These are phyloP conservation scores for Xylogone sp. DNA, from an alignment of 2,329 filamentous ascomycete species.

Conservation along the genomic window DNA sequence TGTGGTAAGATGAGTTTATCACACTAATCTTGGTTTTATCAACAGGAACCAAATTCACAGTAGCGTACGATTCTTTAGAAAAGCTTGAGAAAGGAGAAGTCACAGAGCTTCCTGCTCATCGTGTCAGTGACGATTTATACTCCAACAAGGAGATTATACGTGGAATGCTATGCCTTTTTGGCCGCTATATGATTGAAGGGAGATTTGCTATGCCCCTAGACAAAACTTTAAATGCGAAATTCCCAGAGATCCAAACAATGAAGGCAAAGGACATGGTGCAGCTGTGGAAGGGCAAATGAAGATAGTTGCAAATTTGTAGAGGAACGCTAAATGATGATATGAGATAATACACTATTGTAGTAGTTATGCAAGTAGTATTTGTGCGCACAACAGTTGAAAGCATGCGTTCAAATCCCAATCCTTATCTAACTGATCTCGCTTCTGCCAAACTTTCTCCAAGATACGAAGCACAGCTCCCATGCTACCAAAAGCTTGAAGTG, in stretches of 20 bases:
- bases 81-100: constrained; percentile 11
- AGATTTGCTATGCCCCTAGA: constrained; percentile 12
- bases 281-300: too few species aligned
- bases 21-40: constrained; percentile 1
- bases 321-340: too few species aligned
- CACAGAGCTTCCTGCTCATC: constrained; percentile 21
- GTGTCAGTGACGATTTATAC: constrained; percentile 15
- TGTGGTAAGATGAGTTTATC: not conserved
- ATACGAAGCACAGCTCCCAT: too few species aligned
- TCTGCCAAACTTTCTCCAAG: too few species aligned
- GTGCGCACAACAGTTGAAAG: too few species aligned
- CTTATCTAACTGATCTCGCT: too few species aligned
- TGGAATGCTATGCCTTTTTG: constrained; percentile 15
- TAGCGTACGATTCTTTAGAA: constrained; percentile 23
- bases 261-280: constrained; percentile 10
- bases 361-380: too few species aligned
- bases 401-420: too few species aligned
- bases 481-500: too few species aligned
- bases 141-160: constrained; percentile 20
- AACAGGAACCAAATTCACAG: constrained; percentile 15
- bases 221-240: constrained; percentile 14
- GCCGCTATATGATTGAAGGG: constrained; percentile 11
- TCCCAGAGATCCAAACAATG: constrained; percentile 18
- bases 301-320: too few species aligned
- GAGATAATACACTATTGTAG: too few species aligned